These are phyloP conservation scores for Neoarthrinium moseri DNA, from an alignment of 2,329 filamentous ascomycete genomes.

Conservation along the genomic window DNA sequence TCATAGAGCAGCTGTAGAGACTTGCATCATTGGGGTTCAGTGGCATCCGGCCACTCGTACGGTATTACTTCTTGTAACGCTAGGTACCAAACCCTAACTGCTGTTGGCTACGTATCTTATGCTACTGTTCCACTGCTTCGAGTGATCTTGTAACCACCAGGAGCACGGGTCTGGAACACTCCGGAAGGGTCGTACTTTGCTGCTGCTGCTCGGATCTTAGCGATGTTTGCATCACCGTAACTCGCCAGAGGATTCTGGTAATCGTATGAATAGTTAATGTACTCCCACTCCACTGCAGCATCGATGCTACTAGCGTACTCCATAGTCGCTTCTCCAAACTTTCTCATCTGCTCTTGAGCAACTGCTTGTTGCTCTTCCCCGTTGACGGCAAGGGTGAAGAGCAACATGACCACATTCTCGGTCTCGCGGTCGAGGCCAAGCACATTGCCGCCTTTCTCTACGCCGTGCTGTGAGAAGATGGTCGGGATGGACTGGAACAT, in stretches of 20 bases:
- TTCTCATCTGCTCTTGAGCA: slow-evolving; percentile 27
- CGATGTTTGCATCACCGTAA: slow-evolving; percentile 32
- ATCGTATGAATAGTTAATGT: slow-evolving; percentile 36
- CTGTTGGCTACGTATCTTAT: too few species aligned
- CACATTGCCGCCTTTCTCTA: slow-evolving; percentile 36
- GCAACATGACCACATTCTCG: slow-evolving; percentile 29
- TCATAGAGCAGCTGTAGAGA: too few species aligned
- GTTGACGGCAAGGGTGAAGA: slow-evolving; percentile 27
- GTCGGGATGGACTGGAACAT: slow-evolving; percentile 37
- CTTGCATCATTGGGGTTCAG: too few species aligned
- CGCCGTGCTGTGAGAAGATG: slow-evolving; percentile 29
- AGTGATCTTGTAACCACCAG: slow-evolving; percentile 36
- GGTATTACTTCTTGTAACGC: too few species aligned
- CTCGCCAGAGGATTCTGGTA: slow-evolving; percentile 27
- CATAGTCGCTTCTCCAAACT: slow-evolving; percentile 27
- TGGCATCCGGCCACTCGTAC: too few species aligned
- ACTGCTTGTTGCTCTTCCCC: slow-evolving; percentile 24
- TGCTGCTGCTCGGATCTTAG: slow-evolving; percentile 26
- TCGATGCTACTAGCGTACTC: slow-evolving; percentile 13
- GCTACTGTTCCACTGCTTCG: background rate
- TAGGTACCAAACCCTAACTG: too few species aligned
- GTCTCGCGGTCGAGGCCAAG: slow-evolving; percentile 33
- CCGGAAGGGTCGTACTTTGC: slow-evolving; percentile 33
- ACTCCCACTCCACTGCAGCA: slow-evolving; percentile 27
- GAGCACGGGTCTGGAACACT: slow-evolving; percentile 34